Percentiles rank a stretch among this genome's conserved stretches.
These are phyloP conservation scores for Macaranga tanarius DNA, from an alignment of 441 rosid genomes.

Conservation along the genomic window DNA sequence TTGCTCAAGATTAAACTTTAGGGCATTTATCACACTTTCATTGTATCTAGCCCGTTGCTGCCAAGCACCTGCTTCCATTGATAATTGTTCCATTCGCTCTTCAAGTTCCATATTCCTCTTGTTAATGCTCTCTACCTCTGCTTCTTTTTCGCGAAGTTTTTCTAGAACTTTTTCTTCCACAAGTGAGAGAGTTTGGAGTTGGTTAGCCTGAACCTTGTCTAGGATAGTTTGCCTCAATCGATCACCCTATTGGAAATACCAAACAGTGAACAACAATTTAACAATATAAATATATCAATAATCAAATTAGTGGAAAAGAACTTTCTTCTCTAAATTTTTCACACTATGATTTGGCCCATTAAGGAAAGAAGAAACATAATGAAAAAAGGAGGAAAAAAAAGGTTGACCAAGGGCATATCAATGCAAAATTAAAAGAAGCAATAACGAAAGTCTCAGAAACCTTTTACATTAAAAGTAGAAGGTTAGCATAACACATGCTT, in stretches of 20 bases:
- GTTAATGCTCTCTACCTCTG: constrained; percentile 63
- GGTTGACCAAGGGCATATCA: no score
- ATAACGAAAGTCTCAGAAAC: neutral
- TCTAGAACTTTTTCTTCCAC: constrained; percentile 57
- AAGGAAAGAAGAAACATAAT: neutral
- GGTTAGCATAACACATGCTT: neutral
- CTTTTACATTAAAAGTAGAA: neutral
- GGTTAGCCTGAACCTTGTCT: constrained; percentile 64
- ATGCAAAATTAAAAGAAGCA: neutral
- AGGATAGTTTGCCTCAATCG: constrained; percentile 53
- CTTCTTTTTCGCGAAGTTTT: constrained; percentile 74
- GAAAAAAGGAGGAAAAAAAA: neutral
- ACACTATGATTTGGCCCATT: neutral
- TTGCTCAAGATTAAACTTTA: constrained; percentile 67
- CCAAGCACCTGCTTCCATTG: constrained; percentile 76
- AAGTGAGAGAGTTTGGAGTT: constrained; percentile 56
- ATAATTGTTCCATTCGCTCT: constrained; percentile 63
- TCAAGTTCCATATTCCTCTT: constrained; percentile 81
- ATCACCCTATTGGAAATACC: constrained; percentile 47
- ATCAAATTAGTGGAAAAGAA: neutral
- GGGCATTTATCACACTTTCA: constrained; percentile 68
- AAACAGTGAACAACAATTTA: constrained; percentile 4
- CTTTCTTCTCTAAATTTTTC: neutral
- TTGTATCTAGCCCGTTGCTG: constrained; percentile 67
- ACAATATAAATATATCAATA: neutral